Percentiles rank a stretch among this genome's conserved stretches.
Evolutionary conservation across 768 basidiomycete species (phyloP).

Genomic region (Phylloporus rhodoxanthus): DNA sequence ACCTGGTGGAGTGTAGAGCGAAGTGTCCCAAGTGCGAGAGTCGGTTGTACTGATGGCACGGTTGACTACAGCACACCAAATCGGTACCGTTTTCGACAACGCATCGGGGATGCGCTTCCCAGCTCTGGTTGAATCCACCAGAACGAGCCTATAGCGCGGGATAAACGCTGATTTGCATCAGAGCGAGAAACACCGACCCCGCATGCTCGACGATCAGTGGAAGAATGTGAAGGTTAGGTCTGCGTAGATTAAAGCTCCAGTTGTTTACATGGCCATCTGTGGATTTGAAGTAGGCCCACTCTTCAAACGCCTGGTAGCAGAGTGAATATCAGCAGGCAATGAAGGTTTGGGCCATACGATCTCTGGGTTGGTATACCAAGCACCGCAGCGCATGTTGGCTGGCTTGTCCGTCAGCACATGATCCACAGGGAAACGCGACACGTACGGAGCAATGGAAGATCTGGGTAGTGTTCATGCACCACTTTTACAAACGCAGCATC

Average conservation of each 20-base stretch:
- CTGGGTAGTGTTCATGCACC: slow-evolving; percentile 43
- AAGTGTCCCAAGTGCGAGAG: slow-evolving; percentile 43
- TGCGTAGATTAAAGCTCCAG: slow-evolving; percentile 79
- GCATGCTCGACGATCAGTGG: slow-evolving; percentile 44
- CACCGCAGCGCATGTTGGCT: slow-evolving; percentile 93
- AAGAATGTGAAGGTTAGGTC: slow-evolving; percentile 80
- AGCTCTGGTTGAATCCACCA: slow-evolving; percentile 89
- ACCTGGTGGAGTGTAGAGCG: slow-evolving; percentile 66
- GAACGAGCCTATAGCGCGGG: slow-evolving; percentile 48
- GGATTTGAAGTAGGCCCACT: slow-evolving; percentile 80
- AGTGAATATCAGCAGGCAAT: background rate
- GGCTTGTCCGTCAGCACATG: background rate
- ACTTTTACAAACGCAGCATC: slow-evolving; percentile 66
- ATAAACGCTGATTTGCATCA: background rate
- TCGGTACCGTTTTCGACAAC: slow-evolving; percentile 86
- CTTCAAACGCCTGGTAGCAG: slow-evolving; percentile 10
- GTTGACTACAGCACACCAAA: slow-evolving; percentile 92
- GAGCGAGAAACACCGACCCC: slow-evolving; percentile 45
- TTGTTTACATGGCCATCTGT: slow-evolving; percentile 83
- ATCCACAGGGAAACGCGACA: slow-evolving; percentile 7
- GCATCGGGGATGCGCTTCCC: slow-evolving; percentile 96
- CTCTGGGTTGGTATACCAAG: slow-evolving; percentile 82
- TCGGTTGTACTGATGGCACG: slow-evolving; percentile 37
- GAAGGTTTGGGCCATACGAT: slow-evolving; percentile 40
- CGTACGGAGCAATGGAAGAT: slow-evolving; percentile 54